Evolutionary conservation across 345 rosid species (phyloP), one percentile per base, ranked within the genome.

Genomic region (Brassica juncea): DNA sequence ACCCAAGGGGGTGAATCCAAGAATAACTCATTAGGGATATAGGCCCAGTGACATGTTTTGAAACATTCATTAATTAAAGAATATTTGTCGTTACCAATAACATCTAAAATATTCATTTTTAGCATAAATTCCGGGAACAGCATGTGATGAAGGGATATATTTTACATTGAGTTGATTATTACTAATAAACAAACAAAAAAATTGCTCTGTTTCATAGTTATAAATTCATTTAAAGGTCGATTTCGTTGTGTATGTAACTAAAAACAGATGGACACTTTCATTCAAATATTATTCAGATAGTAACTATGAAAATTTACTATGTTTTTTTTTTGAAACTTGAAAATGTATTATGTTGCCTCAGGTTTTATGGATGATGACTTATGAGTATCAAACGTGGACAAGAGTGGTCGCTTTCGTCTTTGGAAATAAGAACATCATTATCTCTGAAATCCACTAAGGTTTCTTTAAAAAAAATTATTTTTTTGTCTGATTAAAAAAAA

Each of bases 81-180:
- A 77, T 77, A 52, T 62, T 34, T 77, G 81, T 77, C 80, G 75
- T 77, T 49, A 6, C 8, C 64, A 62, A 0, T 52, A 9, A 34
- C 16, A 49, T 62, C 10, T 21, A 52, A 37, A 4, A 3, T 15
- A 37, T 61, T n/a, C 25, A 47, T 61, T 4, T 70, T 4, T 70
- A 23, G 57, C 64, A 47, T 61, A 61, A 15, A 70, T 70, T 47
- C 19, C 70, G 8, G 64, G 64, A 63, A 34, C 3, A 25, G 70
- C 75, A 77, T 77, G 79, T 76, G 79, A 59, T 66, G 72, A 66
- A 66, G 65, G 39, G 61, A 64, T 66, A 49, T 74, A 31, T 12
- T 49, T 32, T 12, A 58, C 35, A 19, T 15, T 54, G 44, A 6
- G 35, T 10, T 61, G 14, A 8, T 27, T 72, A 14, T 19, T 19